Conservation (phyloP, 345 rosid species). For the Eutrema heterophyllum region DNA sequence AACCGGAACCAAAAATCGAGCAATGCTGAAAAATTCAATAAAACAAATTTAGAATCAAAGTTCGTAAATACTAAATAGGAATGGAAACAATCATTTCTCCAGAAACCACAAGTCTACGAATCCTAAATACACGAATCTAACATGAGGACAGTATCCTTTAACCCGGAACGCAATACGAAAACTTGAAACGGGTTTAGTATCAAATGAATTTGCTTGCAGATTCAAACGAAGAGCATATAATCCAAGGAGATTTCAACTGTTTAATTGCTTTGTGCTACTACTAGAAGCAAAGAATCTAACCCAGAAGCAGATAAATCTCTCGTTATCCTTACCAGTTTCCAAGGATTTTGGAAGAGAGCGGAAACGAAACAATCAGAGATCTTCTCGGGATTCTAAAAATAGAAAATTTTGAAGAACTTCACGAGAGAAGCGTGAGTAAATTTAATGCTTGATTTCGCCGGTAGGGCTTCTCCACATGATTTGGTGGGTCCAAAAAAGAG, state of each 20-base stretch:
- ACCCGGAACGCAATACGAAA: neutral
- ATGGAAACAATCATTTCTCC: neutral
- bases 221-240: neutral
- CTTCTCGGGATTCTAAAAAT: constrained; percentile 13
- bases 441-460: constrained; percentile 24
- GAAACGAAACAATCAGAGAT: constrained; percentile 9
- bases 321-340: constrained; percentile 4
- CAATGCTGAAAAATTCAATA: constrained; percentile 5
- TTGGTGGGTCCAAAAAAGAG: constrained; percentile 27
- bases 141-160: neutral
- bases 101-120: neutral
- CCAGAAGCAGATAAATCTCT: neutral
- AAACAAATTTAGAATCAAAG: neutral
- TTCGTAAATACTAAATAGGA: neutral
- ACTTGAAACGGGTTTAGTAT: neutral
- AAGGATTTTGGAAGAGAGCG: neutral
- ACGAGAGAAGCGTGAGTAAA: constrained; percentile 22
- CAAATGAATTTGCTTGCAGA: neutral
- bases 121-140: neutral
- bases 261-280: neutral
- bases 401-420: neutral
- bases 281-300: neutral
- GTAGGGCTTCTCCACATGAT: constrained; percentile 22
- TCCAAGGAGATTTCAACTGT: neutral
- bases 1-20: neutral